A percentile compares a stretch with the other conserved stretches of the same genome.
These are phyloP conservation scores for Penicillium crystallinum DNA, from an alignment of 495 filamentous ascomycete genomes.

Conservation along the genomic window DNA sequence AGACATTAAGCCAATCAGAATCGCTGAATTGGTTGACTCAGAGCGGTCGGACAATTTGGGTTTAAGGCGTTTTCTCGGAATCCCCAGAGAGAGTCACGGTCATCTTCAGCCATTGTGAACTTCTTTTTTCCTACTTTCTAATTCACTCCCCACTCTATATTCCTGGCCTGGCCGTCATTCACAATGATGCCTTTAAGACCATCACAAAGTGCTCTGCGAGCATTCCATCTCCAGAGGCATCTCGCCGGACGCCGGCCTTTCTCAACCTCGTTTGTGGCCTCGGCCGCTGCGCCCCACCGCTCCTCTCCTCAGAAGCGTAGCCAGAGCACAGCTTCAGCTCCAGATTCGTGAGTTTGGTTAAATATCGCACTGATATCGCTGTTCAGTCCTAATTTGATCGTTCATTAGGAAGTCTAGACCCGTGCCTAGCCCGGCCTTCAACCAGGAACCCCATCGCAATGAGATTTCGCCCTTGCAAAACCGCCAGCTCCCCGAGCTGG, in stretches of 20 bases:
- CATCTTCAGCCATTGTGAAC: conserved; percentile 14
- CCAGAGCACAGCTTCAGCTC: conserved; percentile 46
- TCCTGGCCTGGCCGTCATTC: conserved; percentile 35
- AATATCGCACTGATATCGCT: neutral
- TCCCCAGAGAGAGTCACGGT: conserved; percentile 20
- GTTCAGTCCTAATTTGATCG: neutral
- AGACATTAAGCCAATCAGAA: conserved; percentile 23
- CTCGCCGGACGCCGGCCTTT: conserved; percentile 37
- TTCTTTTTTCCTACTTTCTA: conserved; percentile 12
- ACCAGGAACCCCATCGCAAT: conserved; percentile 54
- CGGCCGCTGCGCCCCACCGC: conserved; percentile 44
- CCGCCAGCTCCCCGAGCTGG: conserved; percentile 58
- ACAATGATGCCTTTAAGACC: conserved; percentile 48
- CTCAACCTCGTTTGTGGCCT: conserved; percentile 36
- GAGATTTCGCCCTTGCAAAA: conserved; percentile 68
- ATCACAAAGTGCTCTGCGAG: conserved; percentile 44
- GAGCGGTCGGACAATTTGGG: conserved; percentile 19
- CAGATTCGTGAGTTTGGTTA: conserved; percentile 37
- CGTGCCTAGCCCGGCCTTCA: conserved; percentile 67
- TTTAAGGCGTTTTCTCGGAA: conserved; percentile 23
- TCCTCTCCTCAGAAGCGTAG: conserved; percentile 41
- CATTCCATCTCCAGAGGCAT: conserved; percentile 39
- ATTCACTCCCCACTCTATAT: conserved; percentile 11
- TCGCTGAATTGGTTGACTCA: conserved; percentile 25
- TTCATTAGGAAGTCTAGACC: conserved; percentile 41